A percentile compares a stretch with the other conserved stretches of the same genome.
Evolutionary conservation across 805 yeast genomes (phyloP).

Genomic region (Grigorovia humatica): DNA sequence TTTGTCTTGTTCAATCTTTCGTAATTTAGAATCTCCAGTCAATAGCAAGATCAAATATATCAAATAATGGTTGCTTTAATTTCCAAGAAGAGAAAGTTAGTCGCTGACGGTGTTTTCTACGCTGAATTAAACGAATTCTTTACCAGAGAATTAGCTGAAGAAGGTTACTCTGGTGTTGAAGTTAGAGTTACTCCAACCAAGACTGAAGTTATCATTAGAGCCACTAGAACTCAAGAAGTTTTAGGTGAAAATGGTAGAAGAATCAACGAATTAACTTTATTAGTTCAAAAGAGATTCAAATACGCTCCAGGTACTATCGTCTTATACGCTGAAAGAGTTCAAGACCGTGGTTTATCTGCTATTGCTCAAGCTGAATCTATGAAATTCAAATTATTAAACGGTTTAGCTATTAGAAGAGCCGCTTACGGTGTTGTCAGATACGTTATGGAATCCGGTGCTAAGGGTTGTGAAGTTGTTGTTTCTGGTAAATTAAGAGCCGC

Average conservation of each 20-base stretch:
- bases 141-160: constrained; percentile 99
- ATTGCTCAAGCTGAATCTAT: constrained; percentile 99
- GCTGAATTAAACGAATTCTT: constrained; percentile 99
- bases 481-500: constrained; percentile 99
- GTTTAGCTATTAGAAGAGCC: constrained; percentile 99
- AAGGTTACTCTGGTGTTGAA: constrained; percentile 99
- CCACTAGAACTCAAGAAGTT: constrained; percentile 97
- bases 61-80: constrained; percentile 40
- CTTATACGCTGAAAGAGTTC: constrained; percentile 97
- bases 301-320: constrained; percentile 86
- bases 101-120: constrained; percentile 99
- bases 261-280: constrained; percentile 95
- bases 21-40: not conserved
- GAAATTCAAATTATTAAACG: constrained; percentile 94
- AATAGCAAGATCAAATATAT: constrained; percentile 7
- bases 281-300: constrained; percentile 98
- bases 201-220: constrained; percentile 97
- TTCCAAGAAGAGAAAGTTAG: constrained; percentile 98
- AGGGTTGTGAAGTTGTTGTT: constrained; percentile 99
- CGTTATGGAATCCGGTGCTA: constrained; percentile 99
- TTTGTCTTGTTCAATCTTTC: not conserved
- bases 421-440: constrained; percentile 99
- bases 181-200: constrained; percentile 97
- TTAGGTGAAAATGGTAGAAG: constrained; percentile 99
- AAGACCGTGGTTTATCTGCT: constrained; percentile 98